Evolutionary conservation across 768 basidiomycete genomes (phyloP).

Genomic region (Megacollybia marginata): DNA sequence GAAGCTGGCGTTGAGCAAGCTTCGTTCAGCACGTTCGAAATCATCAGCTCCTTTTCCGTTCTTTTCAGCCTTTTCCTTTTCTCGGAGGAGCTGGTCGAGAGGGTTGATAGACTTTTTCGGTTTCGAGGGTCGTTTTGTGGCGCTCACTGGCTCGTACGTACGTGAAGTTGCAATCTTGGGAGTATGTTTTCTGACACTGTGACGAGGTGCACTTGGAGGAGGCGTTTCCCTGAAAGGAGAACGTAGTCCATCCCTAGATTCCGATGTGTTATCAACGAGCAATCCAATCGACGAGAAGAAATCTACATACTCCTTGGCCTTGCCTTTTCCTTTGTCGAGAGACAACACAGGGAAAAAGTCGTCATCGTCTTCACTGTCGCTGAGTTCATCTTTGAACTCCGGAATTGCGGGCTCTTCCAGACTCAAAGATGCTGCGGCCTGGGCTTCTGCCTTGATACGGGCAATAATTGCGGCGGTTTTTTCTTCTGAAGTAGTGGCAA

Average conservation of each 20-base stretch:
- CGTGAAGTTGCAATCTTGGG: not conserved
- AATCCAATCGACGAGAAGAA: not conserved
- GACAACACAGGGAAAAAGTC: not conserved
- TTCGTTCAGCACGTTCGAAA: conserved; percentile 38
- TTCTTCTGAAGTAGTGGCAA: conserved; percentile 23
- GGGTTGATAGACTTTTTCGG: conserved; percentile 35
- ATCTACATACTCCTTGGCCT: conserved; percentile 1
- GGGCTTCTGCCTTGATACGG: conserved; percentile 56
- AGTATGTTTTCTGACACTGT: not conserved
- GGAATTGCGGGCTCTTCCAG: conserved; percentile 27
- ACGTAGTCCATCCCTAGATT: too few relatives aligned
- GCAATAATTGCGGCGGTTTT: conserved; percentile 57
- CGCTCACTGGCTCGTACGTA: not conserved
- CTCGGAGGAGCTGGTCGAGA: conserved; percentile 45
- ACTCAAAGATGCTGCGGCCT: conserved; percentile 36
- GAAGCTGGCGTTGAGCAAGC: conserved; percentile 22
- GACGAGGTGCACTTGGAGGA: not conserved
- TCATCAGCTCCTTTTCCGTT: conserved; percentile 33
- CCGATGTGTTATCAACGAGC: too few relatives aligned
- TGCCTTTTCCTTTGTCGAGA: conserved; percentile 10
- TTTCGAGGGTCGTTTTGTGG: not conserved
- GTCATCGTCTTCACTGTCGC: conserved; percentile 7
- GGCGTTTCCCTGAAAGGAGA: not conserved
- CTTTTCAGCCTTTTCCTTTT: conserved; percentile 36
- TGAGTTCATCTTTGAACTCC: conserved; percentile 2